phyloP scores from a whole-genome alignment of 2,329 filamentous ascomycete species.

The Monascus ruber region DNA sequence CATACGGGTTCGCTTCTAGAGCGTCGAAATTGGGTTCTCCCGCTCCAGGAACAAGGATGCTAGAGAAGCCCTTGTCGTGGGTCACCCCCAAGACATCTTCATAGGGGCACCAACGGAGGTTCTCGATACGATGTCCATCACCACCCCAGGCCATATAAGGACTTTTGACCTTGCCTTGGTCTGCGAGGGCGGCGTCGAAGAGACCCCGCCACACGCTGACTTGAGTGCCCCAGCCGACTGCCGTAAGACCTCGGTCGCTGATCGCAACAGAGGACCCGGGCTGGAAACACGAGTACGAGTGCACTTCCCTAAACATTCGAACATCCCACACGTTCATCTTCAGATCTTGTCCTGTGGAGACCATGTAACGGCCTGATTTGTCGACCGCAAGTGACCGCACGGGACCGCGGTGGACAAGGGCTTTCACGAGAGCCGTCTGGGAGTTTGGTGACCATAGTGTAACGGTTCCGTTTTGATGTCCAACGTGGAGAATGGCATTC shows the following conservation, averaged over 20 bases:
- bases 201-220: conserved; percentile 85
- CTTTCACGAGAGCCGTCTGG: conserved; percentile 74
- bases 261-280: conserved; percentile 78
- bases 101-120: conserved; percentile 83
- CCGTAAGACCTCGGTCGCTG: conserved; percentile 77
- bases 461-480: conserved; percentile 90
- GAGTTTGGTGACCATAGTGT: conserved; percentile 94
- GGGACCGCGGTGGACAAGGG: conserved; percentile 79
- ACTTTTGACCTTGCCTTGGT: conserved; percentile 69
- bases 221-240: conserved; percentile 82
- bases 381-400: conserved; percentile 79
- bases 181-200: conserved; percentile 59
- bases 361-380: conserved; percentile 88
- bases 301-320: conserved; percentile 83
- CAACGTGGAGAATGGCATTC: conserved; percentile 84
- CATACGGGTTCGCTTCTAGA: conserved; percentile 88
- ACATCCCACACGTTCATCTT: conserved; percentile 96
- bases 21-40: conserved; percentile 95
- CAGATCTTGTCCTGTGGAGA: conserved; percentile 77
- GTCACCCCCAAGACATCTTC: conserved; percentile 84
- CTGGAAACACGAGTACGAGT: conserved; percentile 72
- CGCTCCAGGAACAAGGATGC: conserved; percentile 82
- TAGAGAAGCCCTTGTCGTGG: conserved; percentile 78
- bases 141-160: conserved; percentile 93
- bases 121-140: conserved; percentile 68